A percentile compares a stretch with the other conserved stretches of the same genome.
Evolutionary conservation across 257 asterid species (phyloP).

Genomic region (Solanum neorickii): DNA sequence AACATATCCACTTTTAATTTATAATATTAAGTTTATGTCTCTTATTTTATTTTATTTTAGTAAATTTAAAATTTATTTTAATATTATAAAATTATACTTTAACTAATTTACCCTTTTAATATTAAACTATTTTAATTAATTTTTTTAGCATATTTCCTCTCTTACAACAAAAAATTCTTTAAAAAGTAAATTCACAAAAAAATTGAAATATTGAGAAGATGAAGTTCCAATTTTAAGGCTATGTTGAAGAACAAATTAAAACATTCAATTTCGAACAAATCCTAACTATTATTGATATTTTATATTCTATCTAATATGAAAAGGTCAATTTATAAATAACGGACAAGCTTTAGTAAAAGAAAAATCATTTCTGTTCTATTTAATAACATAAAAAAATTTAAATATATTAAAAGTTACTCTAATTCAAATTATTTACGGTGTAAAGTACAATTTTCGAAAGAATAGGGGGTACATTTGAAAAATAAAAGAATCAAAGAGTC

Average conservation of each 20-base stretch:
- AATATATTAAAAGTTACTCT: not conserved
- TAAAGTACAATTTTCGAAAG: not conserved
- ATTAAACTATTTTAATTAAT: not conserved
- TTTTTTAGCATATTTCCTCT: not conserved
- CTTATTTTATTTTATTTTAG: not conserved
- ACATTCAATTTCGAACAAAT: not conserved
- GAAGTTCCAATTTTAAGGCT: not conserved
- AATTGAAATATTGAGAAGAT: not conserved
- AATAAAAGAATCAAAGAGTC: not conserved
- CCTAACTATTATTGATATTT: not conserved
- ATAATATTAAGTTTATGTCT: not conserved
- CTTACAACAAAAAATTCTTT: not conserved
- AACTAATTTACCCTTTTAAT: not conserved
- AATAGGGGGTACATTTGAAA: not conserved
- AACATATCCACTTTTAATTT: not conserved
- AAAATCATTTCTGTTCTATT: not conserved
- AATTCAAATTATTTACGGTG: not conserved
- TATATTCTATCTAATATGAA: not conserved
- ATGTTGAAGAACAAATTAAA: not conserved
- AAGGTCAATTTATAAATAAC: not conserved
- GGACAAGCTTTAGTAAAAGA: not conserved
- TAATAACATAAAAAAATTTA: not conserved
- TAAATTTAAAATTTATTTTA: not conserved
- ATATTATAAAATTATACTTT: not conserved
- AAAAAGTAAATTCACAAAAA: not conserved